phyloP scores from a whole-genome alignment of 164 flowering plant genomes.

The Annona squamosa region DNA sequence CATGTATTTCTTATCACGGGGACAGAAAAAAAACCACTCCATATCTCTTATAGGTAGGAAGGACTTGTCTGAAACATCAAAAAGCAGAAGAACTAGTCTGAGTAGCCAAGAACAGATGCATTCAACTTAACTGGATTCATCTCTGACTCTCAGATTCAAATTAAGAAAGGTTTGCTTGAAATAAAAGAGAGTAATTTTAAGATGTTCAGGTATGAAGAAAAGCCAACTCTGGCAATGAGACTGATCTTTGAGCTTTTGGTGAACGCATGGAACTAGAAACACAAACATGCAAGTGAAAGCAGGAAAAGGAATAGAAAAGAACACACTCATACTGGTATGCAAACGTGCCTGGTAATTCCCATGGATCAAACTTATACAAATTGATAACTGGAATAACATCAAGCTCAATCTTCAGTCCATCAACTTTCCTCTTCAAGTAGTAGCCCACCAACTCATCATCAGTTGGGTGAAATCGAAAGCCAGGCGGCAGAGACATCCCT shows the following conservation, averaged over 20 bases:
- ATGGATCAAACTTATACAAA: conserved; percentile 82
- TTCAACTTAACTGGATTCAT: no score
- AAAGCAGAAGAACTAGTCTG: background rate
- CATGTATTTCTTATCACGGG: conserved; percentile 72
- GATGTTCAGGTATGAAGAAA: no score
- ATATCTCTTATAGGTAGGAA: conserved; percentile 67
- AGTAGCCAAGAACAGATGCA: no score
- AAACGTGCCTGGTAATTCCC: conserved; percentile 82
- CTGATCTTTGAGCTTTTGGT: background rate
- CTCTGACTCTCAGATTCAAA: background rate
- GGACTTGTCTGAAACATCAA: conserved; percentile 52
- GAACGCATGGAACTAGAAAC: background rate
- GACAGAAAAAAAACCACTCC: conserved; percentile 95
- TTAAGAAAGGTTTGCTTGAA: background rate
- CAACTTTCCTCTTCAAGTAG: conserved; percentile 67
- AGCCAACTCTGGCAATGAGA: no score
- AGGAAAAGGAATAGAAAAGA: background rate
- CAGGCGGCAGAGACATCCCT: conserved; percentile 68
- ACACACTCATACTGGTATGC: background rate
- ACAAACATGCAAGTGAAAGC: background rate
- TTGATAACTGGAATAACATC: conserved; percentile 80
- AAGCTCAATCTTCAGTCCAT: conserved; percentile 70
- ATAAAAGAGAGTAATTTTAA: background rate
- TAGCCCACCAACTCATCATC: conserved; percentile 78
- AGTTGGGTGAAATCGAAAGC: conserved; percentile 87